Conservation (phyloP, 768 basidiomycete genomes). For the Sporobolomyces roseus region DNA sequence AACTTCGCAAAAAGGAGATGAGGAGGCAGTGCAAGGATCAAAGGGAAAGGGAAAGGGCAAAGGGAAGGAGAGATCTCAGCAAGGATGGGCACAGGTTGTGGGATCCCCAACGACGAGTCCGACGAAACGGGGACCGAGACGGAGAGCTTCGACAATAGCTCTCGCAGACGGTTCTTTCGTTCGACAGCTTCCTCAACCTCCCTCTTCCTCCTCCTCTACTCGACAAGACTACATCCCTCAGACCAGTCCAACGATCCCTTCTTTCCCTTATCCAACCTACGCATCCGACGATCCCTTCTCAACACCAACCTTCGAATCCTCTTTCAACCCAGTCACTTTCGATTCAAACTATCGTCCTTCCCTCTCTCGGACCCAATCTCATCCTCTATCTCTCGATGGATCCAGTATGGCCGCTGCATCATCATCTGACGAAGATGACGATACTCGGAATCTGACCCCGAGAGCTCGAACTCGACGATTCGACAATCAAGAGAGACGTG, state of each 20-base stretch:
- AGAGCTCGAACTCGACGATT: too few relatives aligned
- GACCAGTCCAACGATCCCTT: too few relatives aligned
- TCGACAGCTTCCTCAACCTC: slow-evolving; percentile 3
- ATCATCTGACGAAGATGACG: too few relatives aligned
- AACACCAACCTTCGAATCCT: neutral
- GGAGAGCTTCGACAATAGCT: neutral
- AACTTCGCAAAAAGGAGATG: neutral
- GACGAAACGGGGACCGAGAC: too few relatives aligned
- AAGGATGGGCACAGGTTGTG: neutral
- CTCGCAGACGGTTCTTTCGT: slow-evolving; percentile 16
- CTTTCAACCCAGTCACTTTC: neutral
- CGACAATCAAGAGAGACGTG: too few relatives aligned
- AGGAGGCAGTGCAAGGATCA: slow-evolving; percentile 19
- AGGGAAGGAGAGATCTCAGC: too few relatives aligned
- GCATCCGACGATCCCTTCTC: neutral
- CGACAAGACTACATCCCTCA: neutral
- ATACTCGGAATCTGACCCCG: too few relatives aligned
- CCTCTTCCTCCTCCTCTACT: neutral
- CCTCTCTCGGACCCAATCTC: slow-evolving; percentile 10
- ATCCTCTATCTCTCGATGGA: slow-evolving; percentile 19
- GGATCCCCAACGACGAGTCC: neutral
- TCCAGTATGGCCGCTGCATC: neutral
- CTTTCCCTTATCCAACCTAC: too few relatives aligned
- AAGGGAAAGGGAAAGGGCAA: too few relatives aligned
- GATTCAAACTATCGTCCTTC: neutral